Evolutionary conservation across 768 basidiomycete species (phyloP), one percentile per base, ranked within the genome.

Genomic region (Krasilnikovozyma curviuscula): DNA sequence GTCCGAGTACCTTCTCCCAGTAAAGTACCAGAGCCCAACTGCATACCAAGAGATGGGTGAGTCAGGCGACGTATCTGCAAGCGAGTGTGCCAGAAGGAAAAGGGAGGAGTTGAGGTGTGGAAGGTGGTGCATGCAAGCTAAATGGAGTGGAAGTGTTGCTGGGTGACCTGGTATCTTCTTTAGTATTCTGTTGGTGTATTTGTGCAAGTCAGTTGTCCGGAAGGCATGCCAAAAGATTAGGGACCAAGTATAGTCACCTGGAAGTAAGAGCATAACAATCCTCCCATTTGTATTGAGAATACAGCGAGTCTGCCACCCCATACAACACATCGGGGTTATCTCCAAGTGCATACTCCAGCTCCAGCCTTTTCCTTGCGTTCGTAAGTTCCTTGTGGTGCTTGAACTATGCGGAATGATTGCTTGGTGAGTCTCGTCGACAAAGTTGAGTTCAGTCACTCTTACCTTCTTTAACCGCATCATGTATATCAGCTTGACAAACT

Each of bases 121-220:
- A 18, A 97, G 71, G 64, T 98, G 91, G 61, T 89, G 83, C 84
- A 97, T 91, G 73, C 91, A 95, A 3, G 91, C 88, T 29, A 98
- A 79, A 60, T 98, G 91, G 50, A 97, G 62, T 0, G 89, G 86
- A 67, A 97, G 79, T 1, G 91, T 84, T 7, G 81, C 74, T 27
- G 78, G 76, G 62, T 98, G 93, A 34, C 84, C 76, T 1, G 81
- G 73, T n/a, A 83, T 78, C 9, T 83, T 69, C 14, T 76, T 74
- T 37, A 95, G 69, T 49, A 97, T 93, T 57, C 91, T 91, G 61
- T 21, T 12, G 27, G 33, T 6, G 32, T 7, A 28, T 7, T 0
- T 7, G 6, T 19, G 9, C 23, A 19, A 47, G n/a, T 48, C 28
- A 49, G 25, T 21, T 29, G 12, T 27, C 38, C 12, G 40, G 21